Evolutionary conservation across 1,139 yeast species (phyloP).

Genomic region (Yamadazyma spencermartinsiae): DNA sequence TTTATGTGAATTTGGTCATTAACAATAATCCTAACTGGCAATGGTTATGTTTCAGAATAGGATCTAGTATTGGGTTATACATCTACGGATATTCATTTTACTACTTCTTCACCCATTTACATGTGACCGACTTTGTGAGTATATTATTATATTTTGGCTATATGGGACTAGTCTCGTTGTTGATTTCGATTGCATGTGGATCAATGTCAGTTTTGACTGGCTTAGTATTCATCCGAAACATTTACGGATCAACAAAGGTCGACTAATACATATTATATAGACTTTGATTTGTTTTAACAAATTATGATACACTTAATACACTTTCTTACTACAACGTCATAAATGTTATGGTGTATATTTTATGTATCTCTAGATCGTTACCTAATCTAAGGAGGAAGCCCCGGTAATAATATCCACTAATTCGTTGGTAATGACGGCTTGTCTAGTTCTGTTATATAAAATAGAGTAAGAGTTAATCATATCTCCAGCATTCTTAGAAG

Average conservation of each 20-base stretch:
- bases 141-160: slow-evolving; percentile 69
- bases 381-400: slow-evolving; percentile 95
- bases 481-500: slow-evolving; percentile 99
- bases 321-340: neutral
- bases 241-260: slow-evolving; percentile 58
- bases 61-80: slow-evolving; percentile 73
- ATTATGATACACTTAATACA: too few relatives aligned
- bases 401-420: slow-evolving; percentile 99
- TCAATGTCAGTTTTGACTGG: slow-evolving; percentile 71
- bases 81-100: slow-evolving; percentile 68
- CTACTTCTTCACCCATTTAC: slow-evolving; percentile 57
- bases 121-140: slow-evolving; percentile 69
- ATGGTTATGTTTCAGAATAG: slow-evolving; percentile 77
- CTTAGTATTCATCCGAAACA: slow-evolving; percentile 55
- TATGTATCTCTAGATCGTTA: neutral
- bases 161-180: slow-evolving; percentile 61
- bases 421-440: slow-evolving; percentile 99
- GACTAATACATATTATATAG: slow-evolving; percentile 35
- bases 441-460: slow-evolving; percentile 99
- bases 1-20: slow-evolving; percentile 59
- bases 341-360: neutral
- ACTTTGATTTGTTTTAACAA: too few relatives aligned
- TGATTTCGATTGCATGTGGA: slow-evolving; percentile 74
- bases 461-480: slow-evolving; percentile 96
- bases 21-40: slow-evolving; percentile 75